Evolutionary conservation across 2,329 filamentous ascomycete genomes (phyloP), one percentile per base, ranked within the genome.

Genomic region (Podosphaera fusca): DNA sequence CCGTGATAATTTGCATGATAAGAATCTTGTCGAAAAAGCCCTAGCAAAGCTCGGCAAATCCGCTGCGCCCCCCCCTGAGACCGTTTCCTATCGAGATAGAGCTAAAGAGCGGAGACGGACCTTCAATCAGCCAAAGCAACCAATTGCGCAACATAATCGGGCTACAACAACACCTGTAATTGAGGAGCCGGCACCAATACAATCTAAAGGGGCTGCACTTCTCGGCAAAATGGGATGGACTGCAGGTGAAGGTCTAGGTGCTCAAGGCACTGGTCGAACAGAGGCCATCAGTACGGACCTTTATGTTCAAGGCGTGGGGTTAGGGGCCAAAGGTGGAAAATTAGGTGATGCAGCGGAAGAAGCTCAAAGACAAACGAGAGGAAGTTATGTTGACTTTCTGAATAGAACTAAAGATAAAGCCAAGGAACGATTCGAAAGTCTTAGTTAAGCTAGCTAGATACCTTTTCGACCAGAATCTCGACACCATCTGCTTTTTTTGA

Each of bases 221-320:
- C 71, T 87, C 45, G 78, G 80, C 45, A 86, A 85, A 71, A 84
- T 85, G 78, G 83, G 83, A 33, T 86, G 82, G 82, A 78, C 71
- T 30, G 72, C 74, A 0, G 82, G 83, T 7, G 73, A 75, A 58
- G 82, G 83, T 0, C 71, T 86, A 3, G 83, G 83, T 1, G 79
- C 76, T 0, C 74, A 76, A 51, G 79, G 78, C 4, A 74, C 74
- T 4, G 83, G 83, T 0, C 74, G 78, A 49, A 83, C 77, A 0
- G 76, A 81, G 55, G 79, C 79, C 3, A 78, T 86, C 56, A 74
- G 75, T 35, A 80, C 80, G 10, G 75, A 78, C 56, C 75, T 80
- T 7, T 87, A 86, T 66, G 73, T 77, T 29, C 76, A 80, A 14
- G 82, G 83, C 21, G 82, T 84, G 1, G 83, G 83, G 1, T 69